A percentile compares a stretch with the other conserved stretches of the same genome.
Conservation (phyloP, 352 stramenopile species). For the Plasmopara viticola region DNA sequence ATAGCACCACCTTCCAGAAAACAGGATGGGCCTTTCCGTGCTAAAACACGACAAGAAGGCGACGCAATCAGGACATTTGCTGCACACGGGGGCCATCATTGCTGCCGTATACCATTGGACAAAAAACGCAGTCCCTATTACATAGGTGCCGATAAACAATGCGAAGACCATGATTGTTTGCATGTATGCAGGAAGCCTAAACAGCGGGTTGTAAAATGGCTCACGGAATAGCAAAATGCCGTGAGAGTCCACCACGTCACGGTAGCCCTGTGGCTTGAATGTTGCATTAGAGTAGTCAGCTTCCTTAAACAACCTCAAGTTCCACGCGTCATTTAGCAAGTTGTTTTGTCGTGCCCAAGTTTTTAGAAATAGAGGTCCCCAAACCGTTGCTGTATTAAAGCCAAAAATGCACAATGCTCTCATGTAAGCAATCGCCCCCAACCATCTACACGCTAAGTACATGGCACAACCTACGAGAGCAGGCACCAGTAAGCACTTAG, state of each 20-base stretch:
- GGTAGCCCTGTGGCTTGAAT: constrained; percentile 70
- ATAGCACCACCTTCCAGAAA: constrained; percentile 74
- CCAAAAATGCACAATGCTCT: constrained; percentile 71
- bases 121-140: constrained; percentile 78
- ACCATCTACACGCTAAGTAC: constrained; percentile 67
- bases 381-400: constrained; percentile 66
- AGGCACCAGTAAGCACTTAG: constrained; percentile 64
- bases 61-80: constrained; percentile 60
- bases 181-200: constrained; percentile 70
- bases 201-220: constrained; percentile 77
- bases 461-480: constrained; percentile 48
- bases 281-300: constrained; percentile 77
- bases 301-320: constrained; percentile 80
- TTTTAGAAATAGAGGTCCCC: constrained; percentile 76
- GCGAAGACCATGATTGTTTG: constrained; percentile 77
- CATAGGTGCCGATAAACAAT: constrained; percentile 75
- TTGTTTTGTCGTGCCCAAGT: constrained; percentile 74
- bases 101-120: constrained; percentile 84
- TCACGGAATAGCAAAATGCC: constrained; percentile 70
- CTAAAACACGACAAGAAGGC: constrained; percentile 82
- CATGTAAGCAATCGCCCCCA: constrained; percentile 74
- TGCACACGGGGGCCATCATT: constrained; percentile 81
- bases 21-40: constrained; percentile 61
- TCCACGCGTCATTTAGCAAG: constrained; percentile 76
- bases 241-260: constrained; percentile 68